Conservation (phyloP, 1,284 basidiomycete species). For the Naganishia liquefaciens region DNA sequence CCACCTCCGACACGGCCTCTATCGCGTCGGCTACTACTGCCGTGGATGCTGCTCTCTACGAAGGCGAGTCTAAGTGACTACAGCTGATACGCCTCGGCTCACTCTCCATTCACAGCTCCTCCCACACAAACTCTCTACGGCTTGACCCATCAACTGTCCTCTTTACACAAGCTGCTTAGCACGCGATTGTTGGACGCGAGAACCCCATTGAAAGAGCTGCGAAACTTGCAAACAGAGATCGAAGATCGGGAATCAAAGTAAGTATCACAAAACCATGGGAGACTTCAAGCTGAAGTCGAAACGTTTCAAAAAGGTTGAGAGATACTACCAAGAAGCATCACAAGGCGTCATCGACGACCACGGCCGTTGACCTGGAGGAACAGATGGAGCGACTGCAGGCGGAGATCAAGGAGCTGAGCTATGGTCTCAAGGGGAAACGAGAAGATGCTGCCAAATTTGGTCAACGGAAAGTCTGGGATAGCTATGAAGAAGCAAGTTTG, state of each 20-base stretch:
- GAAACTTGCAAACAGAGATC: slow-evolving; percentile 32
- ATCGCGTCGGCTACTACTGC: slow-evolving; percentile 15
- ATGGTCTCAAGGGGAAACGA: slow-evolving; percentile 30
- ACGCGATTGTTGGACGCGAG: slow-evolving; percentile 33
- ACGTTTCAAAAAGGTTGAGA: slow-evolving; percentile 1
- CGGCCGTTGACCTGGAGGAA: slow-evolving; percentile 18
- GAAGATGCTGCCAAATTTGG: slow-evolving; percentile 27
- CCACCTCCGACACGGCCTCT: slow-evolving; percentile 9
- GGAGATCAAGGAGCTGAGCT: slow-evolving; percentile 30
- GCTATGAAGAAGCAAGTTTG: slow-evolving; percentile 30
- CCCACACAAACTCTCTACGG: slow-evolving; percentile 32
- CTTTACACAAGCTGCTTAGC: slow-evolving; percentile 31
- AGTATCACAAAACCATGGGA: neutral
- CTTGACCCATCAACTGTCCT: slow-evolving; percentile 31
- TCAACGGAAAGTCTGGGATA: slow-evolving; percentile 32
- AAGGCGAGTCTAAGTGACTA: neutral
- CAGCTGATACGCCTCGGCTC: neutral
- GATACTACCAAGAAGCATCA: slow-evolving; percentile 12
- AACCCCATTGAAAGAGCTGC: slow-evolving; percentile 30
- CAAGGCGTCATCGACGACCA: slow-evolving; percentile 18
- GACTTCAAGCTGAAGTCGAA: neutral
- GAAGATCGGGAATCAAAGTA: slow-evolving; percentile 25
- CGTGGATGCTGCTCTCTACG: slow-evolving; percentile 10
- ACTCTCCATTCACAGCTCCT: slow-evolving; percentile 12
- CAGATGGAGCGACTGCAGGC: slow-evolving; percentile 28